Conservation (phyloP, 2,329 filamentous ascomycete genomes). For the Paraphoma sp. region DNA sequence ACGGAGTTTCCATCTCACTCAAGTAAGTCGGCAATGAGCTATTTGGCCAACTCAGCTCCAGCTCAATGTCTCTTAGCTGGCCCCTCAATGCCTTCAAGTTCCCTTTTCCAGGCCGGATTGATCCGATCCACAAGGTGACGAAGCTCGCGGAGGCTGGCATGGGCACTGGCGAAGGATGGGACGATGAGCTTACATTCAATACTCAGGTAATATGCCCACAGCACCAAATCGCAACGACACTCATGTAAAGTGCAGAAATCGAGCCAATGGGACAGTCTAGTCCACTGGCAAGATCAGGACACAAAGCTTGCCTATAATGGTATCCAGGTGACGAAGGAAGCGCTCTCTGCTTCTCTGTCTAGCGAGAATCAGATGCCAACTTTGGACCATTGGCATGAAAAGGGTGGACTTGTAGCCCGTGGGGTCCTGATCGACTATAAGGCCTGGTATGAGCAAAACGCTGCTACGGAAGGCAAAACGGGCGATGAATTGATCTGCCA, state of each 20-base stretch:
- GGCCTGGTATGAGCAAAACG: slow-evolving; percentile 17
- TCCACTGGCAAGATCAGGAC: slow-evolving; percentile 23
- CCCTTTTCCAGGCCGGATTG: slow-evolving; percentile 31
- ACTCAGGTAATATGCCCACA: slow-evolving; percentile 25
- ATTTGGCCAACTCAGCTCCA: background rate
- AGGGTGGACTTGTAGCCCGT: slow-evolving; percentile 18
- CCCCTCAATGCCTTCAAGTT: slow-evolving; percentile 17
- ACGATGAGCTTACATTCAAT: slow-evolving; percentile 35
- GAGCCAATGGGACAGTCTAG: slow-evolving; percentile 38
- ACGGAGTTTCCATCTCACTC: slow-evolving; percentile 20
- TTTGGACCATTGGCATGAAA: slow-evolving; percentile 18
- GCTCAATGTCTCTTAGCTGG: slow-evolving; percentile 9
- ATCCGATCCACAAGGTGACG: slow-evolving; percentile 38
- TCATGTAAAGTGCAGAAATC: slow-evolving; percentile 1
- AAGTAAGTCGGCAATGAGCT: slow-evolving; percentile 8
- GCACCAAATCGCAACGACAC: background rate
- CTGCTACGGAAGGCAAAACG: slow-evolving; percentile 8
- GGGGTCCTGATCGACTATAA: slow-evolving; percentile 18
- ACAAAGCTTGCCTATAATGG: slow-evolving; percentile 19
- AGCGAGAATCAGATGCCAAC: slow-evolving; percentile 17
- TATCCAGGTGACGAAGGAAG: slow-evolving; percentile 16
- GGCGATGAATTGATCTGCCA: slow-evolving; percentile 15
- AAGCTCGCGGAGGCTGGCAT: slow-evolving; percentile 15
- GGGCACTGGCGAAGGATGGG: slow-evolving; percentile 21
- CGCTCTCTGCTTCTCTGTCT: slow-evolving; percentile 8